Base-by-base conservation (phyloP, 495 filamentous ascomycete species). In the Neurospora sp. region DNA sequence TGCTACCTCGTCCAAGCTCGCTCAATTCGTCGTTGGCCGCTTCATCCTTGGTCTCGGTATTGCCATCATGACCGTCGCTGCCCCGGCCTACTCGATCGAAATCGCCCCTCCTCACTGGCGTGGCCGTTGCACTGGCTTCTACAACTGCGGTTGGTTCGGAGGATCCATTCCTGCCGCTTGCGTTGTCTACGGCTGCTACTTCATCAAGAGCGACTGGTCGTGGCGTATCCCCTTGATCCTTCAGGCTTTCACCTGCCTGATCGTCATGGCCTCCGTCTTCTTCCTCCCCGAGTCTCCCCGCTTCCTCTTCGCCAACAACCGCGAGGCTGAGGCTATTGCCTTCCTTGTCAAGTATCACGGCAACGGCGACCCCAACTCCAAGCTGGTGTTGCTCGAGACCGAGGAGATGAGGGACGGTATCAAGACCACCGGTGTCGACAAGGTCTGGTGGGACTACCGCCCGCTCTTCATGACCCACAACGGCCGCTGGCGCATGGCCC, bases 281-380 rank as follows among this genome's bases (percentile, higher is more conserved):
- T 88, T 91, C 76, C 85, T 91, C 31, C 88, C 89, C 16, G 89
- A 91, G 74, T 88, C 86, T 14, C 89, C 89, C 39, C 86, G 89
- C 69, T 91, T 84, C 85, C 82, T 90, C 38, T 82, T 90, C 68
- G 85, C 86, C 72, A 85, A 88, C 73, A 84, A 84, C 37, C 83
- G 83, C 68, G 76, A 83, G 44, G 86, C 86, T 35, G 82, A 87
- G 76, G 89, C 88, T 9, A 73, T 83, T 37, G 84, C 76, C 0
- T 88, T 90, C 76, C 79, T 90, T 41, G 78, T 81, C 73, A 88
- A 88, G 77, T 89, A 86, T 73, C 89, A 91, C 77, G 88, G 87
- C 42, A 88, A 88, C 69, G 84, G 85, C 38, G 80, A 88, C 70
- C 82, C 79, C 8, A 84, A 85, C 74, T 84, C 86, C 35, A 83